A percentile compares a stretch with the other conserved stretches of the same genome.
These are phyloP conservation scores for Ophiostoma tasmaniense DNA, from an alignment of 2,329 filamentous ascomycete species.

Conservation along the genomic window DNA sequence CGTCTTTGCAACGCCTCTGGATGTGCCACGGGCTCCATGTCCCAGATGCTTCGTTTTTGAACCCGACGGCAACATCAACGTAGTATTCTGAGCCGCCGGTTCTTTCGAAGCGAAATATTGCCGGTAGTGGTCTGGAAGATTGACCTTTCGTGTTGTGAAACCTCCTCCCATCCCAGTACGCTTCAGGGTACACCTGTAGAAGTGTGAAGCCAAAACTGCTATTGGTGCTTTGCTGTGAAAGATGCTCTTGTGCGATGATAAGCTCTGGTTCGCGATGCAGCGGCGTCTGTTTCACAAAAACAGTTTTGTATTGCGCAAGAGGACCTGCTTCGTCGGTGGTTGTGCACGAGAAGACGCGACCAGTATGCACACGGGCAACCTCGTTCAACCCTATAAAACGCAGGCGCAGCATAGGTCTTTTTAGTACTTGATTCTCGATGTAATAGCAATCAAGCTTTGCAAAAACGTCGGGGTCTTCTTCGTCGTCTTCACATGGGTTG, in stretches of 20 bases:
- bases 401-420: neutral
- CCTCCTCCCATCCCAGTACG: neutral
- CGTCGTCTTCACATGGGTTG: neutral
- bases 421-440: neutral
- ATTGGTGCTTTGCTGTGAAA: neutral
- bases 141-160: neutral
- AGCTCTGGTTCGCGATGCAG: neutral
- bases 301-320: neutral
- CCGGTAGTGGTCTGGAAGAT: neutral
- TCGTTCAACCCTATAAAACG: neutral
- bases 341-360: neutral
- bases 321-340: neutral
- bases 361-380: neutral
- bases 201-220: neutral
- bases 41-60: neutral
- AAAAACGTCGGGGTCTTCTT: neutral
- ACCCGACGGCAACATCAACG: neutral
- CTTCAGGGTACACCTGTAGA: neutral
- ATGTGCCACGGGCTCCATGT: neutral
- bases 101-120: neutral
- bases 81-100: neutral
- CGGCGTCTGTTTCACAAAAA: neutral
- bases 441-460: neutral
- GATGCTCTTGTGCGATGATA: neutral
- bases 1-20: neutral